These are phyloP conservation scores for Capniomyces stellatus DNA, from an alignment of 371 early-diverging fungal species.

Conservation along the genomic window DNA sequence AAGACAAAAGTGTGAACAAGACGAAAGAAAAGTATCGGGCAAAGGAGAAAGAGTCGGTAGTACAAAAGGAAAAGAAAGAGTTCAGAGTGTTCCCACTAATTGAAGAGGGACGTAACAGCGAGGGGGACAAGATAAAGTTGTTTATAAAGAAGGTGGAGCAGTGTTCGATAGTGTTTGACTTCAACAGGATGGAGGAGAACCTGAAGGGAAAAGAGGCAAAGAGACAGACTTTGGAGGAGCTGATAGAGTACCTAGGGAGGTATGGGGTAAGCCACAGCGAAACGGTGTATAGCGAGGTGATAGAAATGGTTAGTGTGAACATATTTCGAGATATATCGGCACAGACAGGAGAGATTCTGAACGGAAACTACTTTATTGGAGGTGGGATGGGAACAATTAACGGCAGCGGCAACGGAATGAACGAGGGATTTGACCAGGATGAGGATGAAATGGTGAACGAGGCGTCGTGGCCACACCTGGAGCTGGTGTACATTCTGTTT, in stretches of 20 bases:
- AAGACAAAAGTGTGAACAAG: too few species aligned
- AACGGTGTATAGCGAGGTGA: constrained; percentile 67
- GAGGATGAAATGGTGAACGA: constrained; percentile 95
- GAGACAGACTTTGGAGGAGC: constrained; percentile 66
- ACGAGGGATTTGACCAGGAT: constrained; percentile 92
- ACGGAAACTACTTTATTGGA: neutral
- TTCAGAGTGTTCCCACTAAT: constrained; percentile 1
- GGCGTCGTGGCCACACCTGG: constrained; percentile 92
- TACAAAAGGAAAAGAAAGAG: too few species aligned
- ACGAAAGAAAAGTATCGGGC: too few species aligned
- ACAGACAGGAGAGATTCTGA: constrained; percentile 23
- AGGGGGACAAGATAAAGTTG: constrained; percentile 22
- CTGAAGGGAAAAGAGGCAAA: constrained; percentile 88
- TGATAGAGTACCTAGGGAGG: constrained; percentile 77
- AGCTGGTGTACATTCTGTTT: constrained; percentile 92
- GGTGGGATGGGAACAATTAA: too few species aligned
- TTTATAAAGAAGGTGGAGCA: constrained; percentile 73
- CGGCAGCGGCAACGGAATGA: too few species aligned
- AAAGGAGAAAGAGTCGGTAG: too few species aligned
- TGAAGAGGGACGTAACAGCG: neutral
- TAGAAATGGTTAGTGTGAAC: constrained; percentile 75
- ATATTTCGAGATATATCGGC: constrained; percentile 89
- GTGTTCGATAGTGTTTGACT: constrained; percentile 83
- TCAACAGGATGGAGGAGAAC: constrained; percentile 68
- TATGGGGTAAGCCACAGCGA: constrained; percentile 71